Percentiles rank a stretch among this genome's conserved stretches.
Evolutionary conservation across 257 asterid species (phyloP).

Genomic region (Thymus quinquecostatus): DNA sequence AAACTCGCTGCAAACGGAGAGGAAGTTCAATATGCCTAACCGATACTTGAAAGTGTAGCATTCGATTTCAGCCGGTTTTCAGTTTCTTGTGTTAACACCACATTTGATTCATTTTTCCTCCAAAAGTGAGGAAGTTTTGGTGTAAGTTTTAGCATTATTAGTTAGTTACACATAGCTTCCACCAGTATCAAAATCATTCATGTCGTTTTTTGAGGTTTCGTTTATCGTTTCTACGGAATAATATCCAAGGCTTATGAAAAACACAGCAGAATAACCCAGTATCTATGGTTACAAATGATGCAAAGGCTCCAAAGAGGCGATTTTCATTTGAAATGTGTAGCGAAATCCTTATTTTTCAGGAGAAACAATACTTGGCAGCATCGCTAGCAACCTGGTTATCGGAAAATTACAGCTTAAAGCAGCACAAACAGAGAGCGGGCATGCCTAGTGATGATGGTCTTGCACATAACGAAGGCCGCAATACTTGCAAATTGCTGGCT

Average conservation of each 20-base stretch:
- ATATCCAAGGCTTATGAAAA: background rate
- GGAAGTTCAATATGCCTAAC: constrained; percentile 27
- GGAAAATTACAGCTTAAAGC: constrained; percentile 26
- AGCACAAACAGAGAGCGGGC: background rate
- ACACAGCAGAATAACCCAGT: background rate
- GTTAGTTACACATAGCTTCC: background rate
- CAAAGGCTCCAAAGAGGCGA: background rate
- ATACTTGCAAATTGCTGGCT: constrained; percentile 89
- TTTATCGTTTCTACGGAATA: no score
- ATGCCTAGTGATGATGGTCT: constrained; percentile 75
- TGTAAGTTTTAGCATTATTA: background rate
- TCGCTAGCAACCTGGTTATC: constrained; percentile 19
- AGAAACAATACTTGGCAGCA: constrained; percentile 15
- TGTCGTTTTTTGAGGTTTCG: background rate
- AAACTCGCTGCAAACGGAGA: constrained; percentile 48
- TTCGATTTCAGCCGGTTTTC: background rate
- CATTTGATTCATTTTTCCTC: constrained; percentile 21
- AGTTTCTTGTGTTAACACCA: background rate
- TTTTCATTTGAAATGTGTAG: constrained; percentile 15
- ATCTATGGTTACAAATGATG: background rate
- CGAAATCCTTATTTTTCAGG: constrained; percentile 12
- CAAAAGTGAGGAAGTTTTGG: constrained; percentile 31
- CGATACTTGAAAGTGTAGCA: background rate
- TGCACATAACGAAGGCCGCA: constrained; percentile 84
- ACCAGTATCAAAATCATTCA: background rate